Percentiles rank a stretch among this genome's conserved stretches.
These are phyloP conservation scores for Lanmaoa rubissima DNA, from an alignment of 768 basidiomycete genomes.

Conservation along the genomic window DNA sequence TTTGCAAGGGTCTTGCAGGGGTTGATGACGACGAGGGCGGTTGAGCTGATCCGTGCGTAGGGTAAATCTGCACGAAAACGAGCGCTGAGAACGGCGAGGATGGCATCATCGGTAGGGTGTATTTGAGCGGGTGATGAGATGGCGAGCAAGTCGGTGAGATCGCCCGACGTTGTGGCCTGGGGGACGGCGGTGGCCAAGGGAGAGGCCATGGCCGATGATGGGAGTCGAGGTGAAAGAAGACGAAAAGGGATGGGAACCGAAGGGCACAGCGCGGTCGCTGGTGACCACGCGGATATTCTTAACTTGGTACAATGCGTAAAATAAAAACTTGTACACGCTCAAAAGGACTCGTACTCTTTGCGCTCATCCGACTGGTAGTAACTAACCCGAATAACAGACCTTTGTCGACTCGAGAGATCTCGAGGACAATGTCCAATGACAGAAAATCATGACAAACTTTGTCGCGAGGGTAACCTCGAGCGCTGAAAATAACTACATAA, in stretches of 20 bases:
- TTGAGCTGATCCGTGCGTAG: slow-evolving; percentile 49
- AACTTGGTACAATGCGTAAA: not conserved
- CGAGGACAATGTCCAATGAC: too few species aligned
- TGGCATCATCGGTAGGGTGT: slow-evolving; percentile 55
- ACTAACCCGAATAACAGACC: too few species aligned
- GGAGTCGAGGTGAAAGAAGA: slow-evolving; percentile 8
- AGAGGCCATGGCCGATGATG: slow-evolving; percentile 40
- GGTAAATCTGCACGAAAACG: slow-evolving; percentile 60
- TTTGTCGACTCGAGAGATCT: too few species aligned
- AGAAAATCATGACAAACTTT: not conserved
- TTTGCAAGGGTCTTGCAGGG: slow-evolving; percentile 57
- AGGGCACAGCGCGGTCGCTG: not conserved
- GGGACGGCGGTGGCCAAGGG: slow-evolving; percentile 29
- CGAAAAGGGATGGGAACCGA: not conserved
- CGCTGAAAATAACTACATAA: not conserved
- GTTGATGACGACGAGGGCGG: slow-evolving; percentile 56
- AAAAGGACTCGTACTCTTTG: too few species aligned
- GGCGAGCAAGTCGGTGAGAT: slow-evolving; percentile 47
- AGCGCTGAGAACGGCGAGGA: slow-evolving; percentile 52
- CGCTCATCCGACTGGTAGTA: too few species aligned
- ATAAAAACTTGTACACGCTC: not conserved
- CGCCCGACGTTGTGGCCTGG: slow-evolving; percentile 44
- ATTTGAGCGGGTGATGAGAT: slow-evolving; percentile 38
- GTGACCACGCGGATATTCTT: slow-evolving; percentile 5
- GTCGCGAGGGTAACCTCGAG: not conserved